A percentile compares a stretch with the other conserved stretches of the same genome.
Evolutionary conservation across 805 yeast species (phyloP).

Genomic region (Monosporozyma aerobia): DNA sequence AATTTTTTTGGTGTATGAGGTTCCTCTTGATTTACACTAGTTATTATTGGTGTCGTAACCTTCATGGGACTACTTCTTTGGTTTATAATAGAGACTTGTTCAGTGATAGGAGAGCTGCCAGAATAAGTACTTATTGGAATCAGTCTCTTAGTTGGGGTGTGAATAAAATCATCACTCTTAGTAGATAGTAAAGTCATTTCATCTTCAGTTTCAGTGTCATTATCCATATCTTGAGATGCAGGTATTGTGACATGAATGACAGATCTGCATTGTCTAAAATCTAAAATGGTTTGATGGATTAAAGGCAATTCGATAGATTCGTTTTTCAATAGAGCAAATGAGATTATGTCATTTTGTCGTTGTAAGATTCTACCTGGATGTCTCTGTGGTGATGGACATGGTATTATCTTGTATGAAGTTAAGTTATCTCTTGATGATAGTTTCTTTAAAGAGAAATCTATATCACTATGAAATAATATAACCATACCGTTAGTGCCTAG

Average conservation of each 20-base stretch:
- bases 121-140: slow-evolving; percentile 4
- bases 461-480: slow-evolving; percentile 48
- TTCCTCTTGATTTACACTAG: not conserved
- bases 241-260: slow-evolving; percentile 38
- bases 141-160: slow-evolving; percentile 14
- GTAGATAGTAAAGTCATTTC: slow-evolving; percentile 21
- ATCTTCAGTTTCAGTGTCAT: slow-evolving; percentile 36
- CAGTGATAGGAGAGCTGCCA: slow-evolving; percentile 13
- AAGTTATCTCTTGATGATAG: slow-evolving; percentile 11
- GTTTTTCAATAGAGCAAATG: slow-evolving; percentile 34
- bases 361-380: slow-evolving; percentile 7
- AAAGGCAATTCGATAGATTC: slow-evolving; percentile 62
- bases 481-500: slow-evolving; percentile 76
- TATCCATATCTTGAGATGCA: slow-evolving; percentile 32
- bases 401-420: not conserved
- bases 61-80: not conserved
- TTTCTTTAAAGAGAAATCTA: slow-evolving; percentile 28
- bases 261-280: slow-evolving; percentile 49
- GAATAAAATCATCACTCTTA: slow-evolving; percentile 14
- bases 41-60: not conserved
- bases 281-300: slow-evolving; percentile 51
- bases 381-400: not conserved
- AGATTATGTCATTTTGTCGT: slow-evolving; percentile 15
- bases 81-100: not conserved
- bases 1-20: slow-evolving; percentile 2